Evolutionary conservation across 2,329 filamentous ascomycete genomes (phyloP).

Genomic region (Phialemonium atrogriseum): DNA sequence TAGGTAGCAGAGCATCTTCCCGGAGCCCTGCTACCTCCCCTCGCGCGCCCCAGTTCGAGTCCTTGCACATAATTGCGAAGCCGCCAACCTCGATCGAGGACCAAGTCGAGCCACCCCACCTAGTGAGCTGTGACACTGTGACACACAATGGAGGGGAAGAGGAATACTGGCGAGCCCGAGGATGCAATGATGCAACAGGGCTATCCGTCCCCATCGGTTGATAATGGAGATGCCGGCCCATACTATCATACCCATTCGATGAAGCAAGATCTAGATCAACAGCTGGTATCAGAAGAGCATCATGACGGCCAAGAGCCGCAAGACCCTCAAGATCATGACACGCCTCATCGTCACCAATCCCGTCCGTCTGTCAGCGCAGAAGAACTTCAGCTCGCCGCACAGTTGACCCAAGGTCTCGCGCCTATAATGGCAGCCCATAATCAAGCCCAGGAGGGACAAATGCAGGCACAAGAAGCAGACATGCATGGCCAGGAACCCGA

Average conservation of each 20-base stretch:
- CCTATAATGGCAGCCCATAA: constrained; percentile 33
- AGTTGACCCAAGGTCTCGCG: constrained; percentile 46
- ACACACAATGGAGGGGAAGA: constrained; percentile 21
- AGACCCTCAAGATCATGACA: constrained; percentile 19
- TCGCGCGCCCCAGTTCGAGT: no score
- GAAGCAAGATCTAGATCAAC: constrained; percentile 13
- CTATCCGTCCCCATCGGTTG: constrained; percentile 38
- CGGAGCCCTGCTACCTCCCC: no score
- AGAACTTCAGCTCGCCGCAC: constrained; percentile 50
- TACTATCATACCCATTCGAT: constrained; percentile 32
- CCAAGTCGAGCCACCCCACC: no score
- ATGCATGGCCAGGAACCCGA: constrained; percentile 10
- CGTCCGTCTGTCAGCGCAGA: constrained; percentile 37
- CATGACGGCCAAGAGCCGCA: constrained; percentile 16
- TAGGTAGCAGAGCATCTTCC: no score
- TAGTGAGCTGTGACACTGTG: no score
- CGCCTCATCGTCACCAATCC: constrained; percentile 31
- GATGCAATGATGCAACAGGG: constrained; percentile 25
- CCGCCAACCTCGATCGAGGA: no score
- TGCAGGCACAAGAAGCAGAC: constrained; percentile 6
- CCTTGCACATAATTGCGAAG: no score
- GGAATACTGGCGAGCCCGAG: constrained; percentile 24
- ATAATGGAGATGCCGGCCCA: constrained; percentile 31
- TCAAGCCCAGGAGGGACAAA: constrained; percentile 25
- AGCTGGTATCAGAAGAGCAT: constrained; percentile 3